Percentiles rank a stretch among this genome's conserved stretches.
These are phyloP conservation scores for Salvia hispanica DNA, from an alignment of 257 asterid genomes.

Conservation along the genomic window DNA sequence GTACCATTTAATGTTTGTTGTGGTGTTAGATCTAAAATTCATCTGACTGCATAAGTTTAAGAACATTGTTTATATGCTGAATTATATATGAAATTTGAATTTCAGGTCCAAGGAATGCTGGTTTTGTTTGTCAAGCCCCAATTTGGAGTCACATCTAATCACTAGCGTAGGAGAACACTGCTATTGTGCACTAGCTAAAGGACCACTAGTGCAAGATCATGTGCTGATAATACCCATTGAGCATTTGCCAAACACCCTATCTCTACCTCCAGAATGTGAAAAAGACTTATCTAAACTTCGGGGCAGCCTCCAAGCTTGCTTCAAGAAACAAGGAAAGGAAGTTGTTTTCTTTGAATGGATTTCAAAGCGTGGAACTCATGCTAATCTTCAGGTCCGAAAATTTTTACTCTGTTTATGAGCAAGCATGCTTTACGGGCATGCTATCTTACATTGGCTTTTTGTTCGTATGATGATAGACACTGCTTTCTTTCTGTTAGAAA, in stretches of 20 bases:
- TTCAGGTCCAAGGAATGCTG: slow-evolving; percentile 93
- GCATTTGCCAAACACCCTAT: slow-evolving; percentile 79
- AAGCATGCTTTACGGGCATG: slow-evolving; percentile 19
- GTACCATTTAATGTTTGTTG: slow-evolving; percentile 5
- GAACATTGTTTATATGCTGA: background rate
- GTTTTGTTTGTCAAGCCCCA: slow-evolving; percentile 92
- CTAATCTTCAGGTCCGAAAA: slow-evolving; percentile 81
- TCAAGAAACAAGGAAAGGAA: slow-evolving; percentile 72
- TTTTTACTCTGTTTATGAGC: slow-evolving; percentile 9
- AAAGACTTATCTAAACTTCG: slow-evolving; percentile 55
- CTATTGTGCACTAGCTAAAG: slow-evolving; percentile 94
- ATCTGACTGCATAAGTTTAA: no score
- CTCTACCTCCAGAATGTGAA: slow-evolving; percentile 71
- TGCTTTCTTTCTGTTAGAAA: slow-evolving; percentile 15
- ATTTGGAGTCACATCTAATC: slow-evolving; percentile 81
- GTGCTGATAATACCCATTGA: slow-evolving; percentile 86
- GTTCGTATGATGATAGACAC: slow-evolving; percentile 15
- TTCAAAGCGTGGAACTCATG: slow-evolving; percentile 81
- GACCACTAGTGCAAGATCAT: slow-evolving; percentile 85
- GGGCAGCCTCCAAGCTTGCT: slow-evolving; percentile 72
- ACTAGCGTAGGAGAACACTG: slow-evolving; percentile 72
- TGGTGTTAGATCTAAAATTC: slow-evolving; percentile 11
- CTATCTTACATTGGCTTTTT: slow-evolving; percentile 17
- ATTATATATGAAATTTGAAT: slow-evolving; percentile 31
- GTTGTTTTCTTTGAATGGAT: slow-evolving; percentile 92